phyloP scores from a whole-genome alignment of 192 early-diverging fungal species.

The Thamnidium elegans region DNA sequence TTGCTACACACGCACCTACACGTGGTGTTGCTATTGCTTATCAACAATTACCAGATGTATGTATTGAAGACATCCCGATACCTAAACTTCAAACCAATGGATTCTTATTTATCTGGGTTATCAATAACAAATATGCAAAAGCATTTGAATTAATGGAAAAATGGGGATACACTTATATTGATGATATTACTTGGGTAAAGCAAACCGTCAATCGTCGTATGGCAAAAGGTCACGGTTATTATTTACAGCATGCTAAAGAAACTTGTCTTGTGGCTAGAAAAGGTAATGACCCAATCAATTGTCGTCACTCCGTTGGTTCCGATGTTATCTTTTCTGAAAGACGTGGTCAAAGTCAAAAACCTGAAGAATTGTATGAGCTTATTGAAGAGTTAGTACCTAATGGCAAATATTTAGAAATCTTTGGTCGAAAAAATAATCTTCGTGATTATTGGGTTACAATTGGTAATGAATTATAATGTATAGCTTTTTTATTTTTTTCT shows the following conservation, averaged over 20 bases:
- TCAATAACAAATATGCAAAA: slow-evolving; percentile 97
- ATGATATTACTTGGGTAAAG: slow-evolving; percentile 97
- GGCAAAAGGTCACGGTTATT: slow-evolving; percentile 98
- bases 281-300: slow-evolving; percentile 71
- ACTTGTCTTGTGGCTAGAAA: slow-evolving; percentile 95
- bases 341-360: slow-evolving; percentile 95
- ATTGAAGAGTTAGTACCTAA: slow-evolving; percentile 91
- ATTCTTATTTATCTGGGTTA: slow-evolving; percentile 97
- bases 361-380: slow-evolving; percentile 92
- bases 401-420: slow-evolving; percentile 92
- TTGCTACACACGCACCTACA: slow-evolving; percentile 89
- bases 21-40: slow-evolving; percentile 93
- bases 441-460: slow-evolving; percentile 96
- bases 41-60: slow-evolving; percentile 92
- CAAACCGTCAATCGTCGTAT: slow-evolving; percentile 94
- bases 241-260: slow-evolving; percentile 96
- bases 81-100: slow-evolving; percentile 81
- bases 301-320: slow-evolving; percentile 69
- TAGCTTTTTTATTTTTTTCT: not conserved
- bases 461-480: slow-evolving; percentile 87
- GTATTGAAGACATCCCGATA: slow-evolving; percentile 89
- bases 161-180: slow-evolving; percentile 87
- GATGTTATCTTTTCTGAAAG: slow-evolving; percentile 94
- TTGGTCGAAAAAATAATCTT: slow-evolving; percentile 95
- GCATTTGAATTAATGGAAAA: slow-evolving; percentile 92